Percentiles rank a stretch among this genome's conserved stretches.
These are phyloP conservation scores for Penicillium samsonianum DNA, from an alignment of 495 filamentous ascomycete species.

Conservation along the genomic window DNA sequence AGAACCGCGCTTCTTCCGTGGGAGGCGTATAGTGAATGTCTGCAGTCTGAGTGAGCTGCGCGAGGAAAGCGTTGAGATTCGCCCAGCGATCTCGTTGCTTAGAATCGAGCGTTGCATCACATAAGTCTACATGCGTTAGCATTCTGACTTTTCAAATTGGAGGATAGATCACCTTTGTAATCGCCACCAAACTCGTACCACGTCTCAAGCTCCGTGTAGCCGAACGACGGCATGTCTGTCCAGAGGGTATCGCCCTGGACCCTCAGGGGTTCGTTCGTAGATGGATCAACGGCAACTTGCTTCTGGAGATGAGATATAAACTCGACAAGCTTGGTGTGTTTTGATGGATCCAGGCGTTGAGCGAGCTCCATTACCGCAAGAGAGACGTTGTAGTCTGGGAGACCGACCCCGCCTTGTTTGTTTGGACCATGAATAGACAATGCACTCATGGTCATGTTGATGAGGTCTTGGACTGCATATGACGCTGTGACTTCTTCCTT, in stretches of 20 bases:
- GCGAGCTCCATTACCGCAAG: slow-evolving; percentile 13
- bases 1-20: background rate
- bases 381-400: slow-evolving; percentile 16
- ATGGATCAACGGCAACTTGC: slow-evolving; percentile 6
- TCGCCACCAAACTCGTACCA: slow-evolving; percentile 8
- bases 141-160: background rate
- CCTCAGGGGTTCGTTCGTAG: slow-evolving; percentile 3
- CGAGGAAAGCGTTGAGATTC: slow-evolving; percentile 11
- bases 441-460: slow-evolving; percentile 9
- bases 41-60: slow-evolving; percentile 5
- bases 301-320: slow-evolving; percentile 11
- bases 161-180: slow-evolving; percentile 4
- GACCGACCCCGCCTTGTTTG: slow-evolving; percentile 1
- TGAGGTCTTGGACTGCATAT: slow-evolving; percentile 7
- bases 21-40: slow-evolving; percentile 1
- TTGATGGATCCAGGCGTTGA: slow-evolving; percentile 11
- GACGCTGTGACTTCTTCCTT: slow-evolving; percentile 6
- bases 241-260: slow-evolving; percentile 6
- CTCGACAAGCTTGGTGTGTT: slow-evolving; percentile 8
- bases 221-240: slow-evolving; percentile 10
- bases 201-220: slow-evolving; percentile 3
- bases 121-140: slow-evolving; percentile 4
- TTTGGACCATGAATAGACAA: slow-evolving; percentile 6
- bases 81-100: slow-evolving; percentile 7
- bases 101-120: background rate